Evolutionary conservation across 2,329 filamentous ascomycete genomes (phyloP).

Genomic region (Helicocarpus griseus): DNA sequence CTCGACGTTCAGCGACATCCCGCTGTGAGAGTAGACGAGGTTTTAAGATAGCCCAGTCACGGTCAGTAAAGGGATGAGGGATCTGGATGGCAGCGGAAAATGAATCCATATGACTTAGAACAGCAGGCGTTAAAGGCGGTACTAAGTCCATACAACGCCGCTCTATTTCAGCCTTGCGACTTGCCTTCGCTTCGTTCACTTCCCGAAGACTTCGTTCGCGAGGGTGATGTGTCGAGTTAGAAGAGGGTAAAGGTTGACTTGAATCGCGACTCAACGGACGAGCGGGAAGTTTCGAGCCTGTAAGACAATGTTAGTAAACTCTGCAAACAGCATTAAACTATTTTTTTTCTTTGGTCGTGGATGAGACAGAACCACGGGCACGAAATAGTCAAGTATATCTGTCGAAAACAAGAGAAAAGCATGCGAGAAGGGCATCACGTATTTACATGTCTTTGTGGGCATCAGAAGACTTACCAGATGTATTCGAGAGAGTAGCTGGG

Average conservation of each 20-base stretch:
- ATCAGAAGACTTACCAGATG: constrained; percentile 10
- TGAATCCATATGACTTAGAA: constrained; percentile 60
- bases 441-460: not conserved
- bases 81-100: constrained; percentile 67
- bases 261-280: constrained; percentile 6
- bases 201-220: constrained; percentile 51
- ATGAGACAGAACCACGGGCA: too few relatives aligned
- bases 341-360: too few relatives aligned
- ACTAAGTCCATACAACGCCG: constrained; percentile 55
- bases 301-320: not conserved
- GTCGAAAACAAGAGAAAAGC: not conserved
- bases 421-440: not conserved
- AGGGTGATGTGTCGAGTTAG: constrained; percentile 8
- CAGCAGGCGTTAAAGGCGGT: constrained; percentile 53
- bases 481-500: constrained; percentile 6
- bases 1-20: constrained; percentile 51
- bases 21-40: constrained; percentile 58
- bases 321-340: not conserved
- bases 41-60: constrained; percentile 59
- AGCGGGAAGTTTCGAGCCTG: constrained; percentile 8
- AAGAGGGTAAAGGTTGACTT: constrained; percentile 2
- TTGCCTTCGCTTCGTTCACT: constrained; percentile 53
- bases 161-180: constrained; percentile 61
- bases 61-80: constrained; percentile 56
- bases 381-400: too few relatives aligned